Conservation (phyloP, 73 alveolate genomes). For the Tetrahymena elliotti region DNA sequence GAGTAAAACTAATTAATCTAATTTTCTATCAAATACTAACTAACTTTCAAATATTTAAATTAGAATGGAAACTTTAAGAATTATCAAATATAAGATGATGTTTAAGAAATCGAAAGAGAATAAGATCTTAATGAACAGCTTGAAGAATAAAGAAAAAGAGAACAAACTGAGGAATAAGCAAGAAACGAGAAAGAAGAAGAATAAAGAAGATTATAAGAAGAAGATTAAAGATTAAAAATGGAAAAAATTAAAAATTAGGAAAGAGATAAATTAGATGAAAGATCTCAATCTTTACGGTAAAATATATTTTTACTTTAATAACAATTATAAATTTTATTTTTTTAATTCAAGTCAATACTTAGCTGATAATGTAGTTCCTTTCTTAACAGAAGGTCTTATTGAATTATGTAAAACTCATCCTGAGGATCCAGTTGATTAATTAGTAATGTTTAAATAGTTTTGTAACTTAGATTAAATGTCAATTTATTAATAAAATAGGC, state of each 20-base stretch:
- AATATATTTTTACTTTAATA: background rate
- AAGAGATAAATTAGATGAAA: constrained; percentile 22
- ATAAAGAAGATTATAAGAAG: constrained; percentile 20
- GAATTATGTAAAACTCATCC: constrained; percentile 77
- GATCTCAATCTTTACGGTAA: constrained; percentile 31
- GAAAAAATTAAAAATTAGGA: constrained; percentile 27
- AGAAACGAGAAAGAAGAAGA: constrained; percentile 28
- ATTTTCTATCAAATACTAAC: background rate
- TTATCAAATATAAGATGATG: constrained; percentile 1
- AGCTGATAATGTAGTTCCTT: constrained; percentile 85
- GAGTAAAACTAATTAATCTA: background rate
- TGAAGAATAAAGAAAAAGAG: background rate
- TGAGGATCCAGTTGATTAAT: constrained; percentile 73
- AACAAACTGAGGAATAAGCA: constrained; percentile 5
- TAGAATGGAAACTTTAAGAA: constrained; percentile 35
- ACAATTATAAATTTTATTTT: background rate
- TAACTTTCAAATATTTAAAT: background rate
- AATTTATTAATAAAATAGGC: background rate
- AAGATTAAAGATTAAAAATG: constrained; percentile 22
- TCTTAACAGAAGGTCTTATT: constrained; percentile 74
- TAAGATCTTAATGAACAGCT: background rate
- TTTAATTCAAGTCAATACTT: constrained; percentile 41
- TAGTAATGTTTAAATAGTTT: constrained; percentile 5
- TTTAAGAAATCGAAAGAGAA: background rate
- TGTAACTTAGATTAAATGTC: background rate